Percentiles rank a stretch among this genome's conserved stretches.
Conservation (phyloP, 305 asterid genomes). For the Nicotiana rustica region DNA sequence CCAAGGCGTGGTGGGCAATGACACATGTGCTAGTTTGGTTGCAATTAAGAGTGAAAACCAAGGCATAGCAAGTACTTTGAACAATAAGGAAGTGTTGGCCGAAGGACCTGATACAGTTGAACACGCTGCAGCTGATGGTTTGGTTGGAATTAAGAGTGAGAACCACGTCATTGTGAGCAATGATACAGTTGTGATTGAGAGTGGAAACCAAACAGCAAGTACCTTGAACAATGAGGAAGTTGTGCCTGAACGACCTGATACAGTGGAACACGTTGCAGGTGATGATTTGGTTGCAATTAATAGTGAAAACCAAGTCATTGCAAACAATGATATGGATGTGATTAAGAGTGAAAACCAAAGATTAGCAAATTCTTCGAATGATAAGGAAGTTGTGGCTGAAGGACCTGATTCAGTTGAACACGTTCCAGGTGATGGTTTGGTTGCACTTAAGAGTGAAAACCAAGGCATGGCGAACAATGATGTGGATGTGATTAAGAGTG, state of each 20-base stretch:
- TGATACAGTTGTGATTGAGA: background rate
- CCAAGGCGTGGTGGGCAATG: background rate
- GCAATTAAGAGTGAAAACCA: background rate
- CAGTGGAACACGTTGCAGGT: slow-evolving; percentile 6
- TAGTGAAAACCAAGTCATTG: slow-evolving; percentile 22
- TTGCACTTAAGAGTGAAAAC: slow-evolving; percentile 1
- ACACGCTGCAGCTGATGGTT: slow-evolving; percentile 5
- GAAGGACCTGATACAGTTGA: slow-evolving; percentile 40
- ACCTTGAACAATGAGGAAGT: slow-evolving; percentile 38
- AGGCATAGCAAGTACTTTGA: slow-evolving; percentile 14
- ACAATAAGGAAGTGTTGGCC: slow-evolving; percentile 39
- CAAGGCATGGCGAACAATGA: background rate
- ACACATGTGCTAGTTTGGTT: background rate
- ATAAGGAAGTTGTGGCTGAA: background rate
- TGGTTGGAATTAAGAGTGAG: slow-evolving; percentile 8
- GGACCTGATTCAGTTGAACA: slow-evolving; percentile 8
- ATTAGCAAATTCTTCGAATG: background rate
- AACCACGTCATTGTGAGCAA: background rate
- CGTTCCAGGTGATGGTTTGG: background rate
- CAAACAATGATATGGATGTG: background rate
- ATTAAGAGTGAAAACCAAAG: background rate
- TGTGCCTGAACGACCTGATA: slow-evolving; percentile 37
- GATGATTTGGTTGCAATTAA: background rate
- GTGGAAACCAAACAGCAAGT: slow-evolving; percentile 18
- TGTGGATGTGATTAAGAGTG: slow-evolving; percentile 12